Evolutionary conservation across 805 yeast genomes (phyloP).

Genomic region (Wilhelminamyces savonicus): DNA sequence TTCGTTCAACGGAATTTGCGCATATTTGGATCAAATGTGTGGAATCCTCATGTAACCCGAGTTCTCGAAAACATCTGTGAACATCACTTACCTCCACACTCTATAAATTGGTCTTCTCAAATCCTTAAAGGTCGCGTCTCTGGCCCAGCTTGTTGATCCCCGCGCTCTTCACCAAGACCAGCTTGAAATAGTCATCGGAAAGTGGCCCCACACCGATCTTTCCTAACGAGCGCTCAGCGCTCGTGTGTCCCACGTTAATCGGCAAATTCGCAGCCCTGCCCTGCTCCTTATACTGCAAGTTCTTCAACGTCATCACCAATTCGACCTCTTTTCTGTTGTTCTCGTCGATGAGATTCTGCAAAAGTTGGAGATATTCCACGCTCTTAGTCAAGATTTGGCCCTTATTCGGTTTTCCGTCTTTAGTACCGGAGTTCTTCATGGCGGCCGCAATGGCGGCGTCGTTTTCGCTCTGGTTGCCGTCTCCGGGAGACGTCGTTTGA

Average conservation of each 20-base stretch:
- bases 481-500: conserved; percentile 5
- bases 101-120: no score
- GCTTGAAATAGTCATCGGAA: conserved; percentile 34
- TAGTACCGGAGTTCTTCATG: conserved; percentile 48
- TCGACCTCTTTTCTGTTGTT: conserved; percentile 78
- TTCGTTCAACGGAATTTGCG: no score
- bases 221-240: conserved; percentile 73
- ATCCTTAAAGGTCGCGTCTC: no score
- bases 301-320: conserved; percentile 52
- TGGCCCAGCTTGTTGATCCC: no score
- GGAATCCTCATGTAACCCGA: no score
- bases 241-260: conserved; percentile 46
- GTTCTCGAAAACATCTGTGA: no score
- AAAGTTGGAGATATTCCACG: conserved; percentile 60
- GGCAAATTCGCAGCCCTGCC: conserved; percentile 35
- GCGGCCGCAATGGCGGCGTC: conserved; percentile 26
- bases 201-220: conserved; percentile 81
- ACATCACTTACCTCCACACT: no score
- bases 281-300: conserved; percentile 42
- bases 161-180: conserved; percentile 6
- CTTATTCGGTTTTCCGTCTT: conserved; percentile 80
- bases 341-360: conserved; percentile 71
- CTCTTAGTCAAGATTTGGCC: conserved; percentile 75
- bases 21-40: no score
- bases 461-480: conserved; percentile 6